Evolutionary conservation across 306 rosid species (phyloP).

Genomic region (Ormosia semicastrata): DNA sequence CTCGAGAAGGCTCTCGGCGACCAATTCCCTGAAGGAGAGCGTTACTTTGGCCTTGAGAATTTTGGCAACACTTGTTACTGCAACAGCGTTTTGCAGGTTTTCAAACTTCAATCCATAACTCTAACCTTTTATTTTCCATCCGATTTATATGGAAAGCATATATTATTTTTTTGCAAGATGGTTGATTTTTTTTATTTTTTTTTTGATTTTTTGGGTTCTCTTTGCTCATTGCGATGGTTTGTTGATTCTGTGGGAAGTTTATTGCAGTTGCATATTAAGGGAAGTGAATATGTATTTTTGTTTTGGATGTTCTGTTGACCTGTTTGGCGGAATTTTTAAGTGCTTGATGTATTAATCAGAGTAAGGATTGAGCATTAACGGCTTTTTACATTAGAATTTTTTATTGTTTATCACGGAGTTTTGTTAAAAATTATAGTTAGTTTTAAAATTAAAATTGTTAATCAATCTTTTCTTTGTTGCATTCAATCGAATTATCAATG

Average conservation of each 20-base stretch:
- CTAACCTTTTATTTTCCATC: not conserved
- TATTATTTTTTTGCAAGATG: not conserved
- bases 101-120: not conserved
- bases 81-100: slow-evolving; percentile 98
- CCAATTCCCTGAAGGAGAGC: slow-evolving; percentile 99
- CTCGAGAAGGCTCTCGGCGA: slow-evolving; percentile 99
- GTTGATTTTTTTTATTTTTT: not conserved
- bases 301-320: not conserved
- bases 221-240: not conserved
- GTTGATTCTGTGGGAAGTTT: not conserved
- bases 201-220: not conserved
- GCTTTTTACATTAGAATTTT: not conserved
- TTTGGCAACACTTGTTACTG: slow-evolving; percentile 99
- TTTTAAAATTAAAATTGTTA: not conserved
- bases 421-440: not conserved
- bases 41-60: slow-evolving; percentile 96
- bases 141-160: not conserved
- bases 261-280: not conserved
- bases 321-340: not conserved
- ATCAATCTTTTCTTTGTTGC: not conserved
- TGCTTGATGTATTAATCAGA: not conserved
- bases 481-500: not conserved
- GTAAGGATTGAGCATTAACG: not conserved
- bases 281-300: not conserved
- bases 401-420: not conserved